A percentile compares a stretch with the other conserved stretches of the same genome.
These are phyloP conservation scores for Rhizophora mangle DNA, from an alignment of 345 rosid species.

Conservation along the genomic window DNA sequence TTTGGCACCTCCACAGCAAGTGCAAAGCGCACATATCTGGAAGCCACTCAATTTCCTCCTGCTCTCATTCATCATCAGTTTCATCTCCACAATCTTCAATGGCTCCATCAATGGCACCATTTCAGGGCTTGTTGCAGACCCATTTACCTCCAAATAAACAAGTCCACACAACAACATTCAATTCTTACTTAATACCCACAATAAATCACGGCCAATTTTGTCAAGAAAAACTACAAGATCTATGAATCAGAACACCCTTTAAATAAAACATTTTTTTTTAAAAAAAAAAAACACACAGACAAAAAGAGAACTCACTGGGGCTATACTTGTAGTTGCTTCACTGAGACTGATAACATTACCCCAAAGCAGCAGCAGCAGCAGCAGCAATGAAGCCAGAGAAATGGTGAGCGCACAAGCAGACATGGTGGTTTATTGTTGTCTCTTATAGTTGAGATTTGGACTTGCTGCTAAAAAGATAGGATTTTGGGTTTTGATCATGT, in stretches of 20 bases:
- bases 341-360: slow-evolving; percentile 30
- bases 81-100: slow-evolving; percentile 50
- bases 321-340: slow-evolving; percentile 23
- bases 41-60: slow-evolving; percentile 81
- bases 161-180: slow-evolving; percentile 16
- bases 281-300: background rate
- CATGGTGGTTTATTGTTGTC: no score
- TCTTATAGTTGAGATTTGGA: no score
- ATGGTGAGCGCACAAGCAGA: slow-evolving; percentile 15
- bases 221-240: slow-evolving; percentile 27
- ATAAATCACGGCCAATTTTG: background rate
- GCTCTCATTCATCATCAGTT: slow-evolving; percentile 65
- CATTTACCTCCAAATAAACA: slow-evolving; percentile 48
- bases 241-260: slow-evolving; percentile 1
- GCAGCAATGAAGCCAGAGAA: slow-evolving; percentile 28
- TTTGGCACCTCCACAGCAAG: slow-evolving; percentile 90
- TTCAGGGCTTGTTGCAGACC: slow-evolving; percentile 33
- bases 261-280: no score
- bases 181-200: slow-evolving; percentile 29
- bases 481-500: background rate
- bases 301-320: slow-evolving; percentile 40
- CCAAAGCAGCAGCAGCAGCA: slow-evolving; percentile 33
- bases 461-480: background rate
- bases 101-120: slow-evolving; percentile 45
- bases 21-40: slow-evolving; percentile 87